A percentile compares a stretch with the other conserved stretches of the same genome.
Evolutionary conservation across 192 early-diverging fungal genomes (phyloP).

Genomic region (Backusella luteola): DNA sequence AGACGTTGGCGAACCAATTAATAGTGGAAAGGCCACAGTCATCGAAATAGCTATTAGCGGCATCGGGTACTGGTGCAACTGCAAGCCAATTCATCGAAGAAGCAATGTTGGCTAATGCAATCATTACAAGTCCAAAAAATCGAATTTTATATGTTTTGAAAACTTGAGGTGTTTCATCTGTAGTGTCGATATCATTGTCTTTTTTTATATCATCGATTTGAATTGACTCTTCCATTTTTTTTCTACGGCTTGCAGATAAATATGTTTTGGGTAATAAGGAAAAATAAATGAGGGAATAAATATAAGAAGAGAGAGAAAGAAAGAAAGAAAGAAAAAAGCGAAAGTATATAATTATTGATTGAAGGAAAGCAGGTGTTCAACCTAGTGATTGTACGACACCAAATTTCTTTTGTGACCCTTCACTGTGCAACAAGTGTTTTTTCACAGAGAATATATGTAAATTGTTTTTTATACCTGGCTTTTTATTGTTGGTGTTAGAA

Average conservation of each 20-base stretch:
- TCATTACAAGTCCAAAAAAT: slow-evolving; percentile 44
- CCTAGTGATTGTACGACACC: not conserved
- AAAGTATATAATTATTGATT: not conserved
- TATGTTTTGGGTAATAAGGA: not conserved
- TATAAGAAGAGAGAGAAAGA: not conserved
- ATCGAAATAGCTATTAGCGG: slow-evolving; percentile 37
- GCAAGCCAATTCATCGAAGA: slow-evolving; percentile 45
- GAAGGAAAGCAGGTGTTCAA: not conserved
- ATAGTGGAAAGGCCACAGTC: slow-evolving; percentile 27
- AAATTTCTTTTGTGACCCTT: not conserved
- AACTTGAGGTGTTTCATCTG: not conserved
- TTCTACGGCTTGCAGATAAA: not conserved
- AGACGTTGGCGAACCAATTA: slow-evolving; percentile 46
- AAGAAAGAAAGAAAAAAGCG: not conserved
- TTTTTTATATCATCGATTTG: not conserved
- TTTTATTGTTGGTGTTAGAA: not conserved
- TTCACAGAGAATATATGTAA: not conserved
- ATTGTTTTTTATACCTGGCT: not conserved
- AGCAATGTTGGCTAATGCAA: slow-evolving; percentile 41
- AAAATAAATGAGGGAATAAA: not conserved
- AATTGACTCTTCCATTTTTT: not conserved
- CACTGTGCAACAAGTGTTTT: not conserved
- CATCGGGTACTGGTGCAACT: slow-evolving; percentile 41
- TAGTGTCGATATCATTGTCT: not conserved
- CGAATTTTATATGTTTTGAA: slow-evolving; percentile 40